Percentiles rank a stretch among this genome's conserved stretches.
Evolutionary conservation across 345 rosid genomes (phyloP).

Genomic region (Citrus mangshanensis): DNA sequence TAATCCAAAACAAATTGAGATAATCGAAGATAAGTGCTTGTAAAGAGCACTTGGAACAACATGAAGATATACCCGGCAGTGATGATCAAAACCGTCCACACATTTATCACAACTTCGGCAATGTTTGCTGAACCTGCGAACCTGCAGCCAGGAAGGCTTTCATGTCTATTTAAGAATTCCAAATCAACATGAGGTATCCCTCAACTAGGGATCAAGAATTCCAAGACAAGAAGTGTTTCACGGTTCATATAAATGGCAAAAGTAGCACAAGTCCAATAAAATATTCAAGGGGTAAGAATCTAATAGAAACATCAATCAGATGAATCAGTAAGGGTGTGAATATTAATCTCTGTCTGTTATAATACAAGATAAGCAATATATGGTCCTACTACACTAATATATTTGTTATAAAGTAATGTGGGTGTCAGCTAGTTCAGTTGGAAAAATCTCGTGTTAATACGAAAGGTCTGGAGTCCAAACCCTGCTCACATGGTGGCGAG

Average conservation of each 20-base stretch:
- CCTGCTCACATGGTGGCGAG: too few species aligned
- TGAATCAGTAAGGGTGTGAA: not conserved
- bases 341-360: not conserved
- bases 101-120: slow-evolving; percentile 98
- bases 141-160: slow-evolving; percentile 44
- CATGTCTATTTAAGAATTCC: slow-evolving; percentile 11
- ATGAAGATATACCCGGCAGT: slow-evolving; percentile 71
- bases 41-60: slow-evolving; percentile 10
- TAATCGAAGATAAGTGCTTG: slow-evolving; percentile 9
- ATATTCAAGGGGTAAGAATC: not conserved
- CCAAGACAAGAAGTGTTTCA: not conserved
- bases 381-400: not conserved
- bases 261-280: not conserved
- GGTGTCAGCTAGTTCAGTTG: too few species aligned
- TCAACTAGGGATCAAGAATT: not conserved
- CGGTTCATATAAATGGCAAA: not conserved
- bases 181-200: not conserved
- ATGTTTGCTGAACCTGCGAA: slow-evolving; percentile 92
- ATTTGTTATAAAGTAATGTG: not conserved
- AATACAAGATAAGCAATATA: not conserved
- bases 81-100: slow-evolving; percentile 97
- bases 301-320: not conserved
- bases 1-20: slow-evolving; percentile 9
- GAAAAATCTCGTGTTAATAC: too few species aligned
- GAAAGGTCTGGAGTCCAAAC: too few species aligned